Evolutionary conservation across 1,284 basidiomycete species (phyloP).

Genomic region (Grifola frondosa): DNA sequence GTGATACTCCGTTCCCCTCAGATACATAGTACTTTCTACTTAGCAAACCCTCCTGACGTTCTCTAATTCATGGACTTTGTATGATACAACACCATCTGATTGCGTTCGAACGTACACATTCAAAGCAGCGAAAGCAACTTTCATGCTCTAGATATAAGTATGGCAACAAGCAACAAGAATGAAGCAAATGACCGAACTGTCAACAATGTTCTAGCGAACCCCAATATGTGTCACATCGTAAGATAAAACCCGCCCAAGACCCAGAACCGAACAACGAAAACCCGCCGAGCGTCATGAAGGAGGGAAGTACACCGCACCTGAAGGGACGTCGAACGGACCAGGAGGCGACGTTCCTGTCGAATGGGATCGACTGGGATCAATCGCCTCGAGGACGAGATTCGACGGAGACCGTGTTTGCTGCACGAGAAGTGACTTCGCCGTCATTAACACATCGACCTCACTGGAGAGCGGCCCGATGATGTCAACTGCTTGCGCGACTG

Average conservation of each 20-base stretch:
- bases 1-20: conserved; percentile 23
- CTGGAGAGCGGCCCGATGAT: conserved; percentile 59
- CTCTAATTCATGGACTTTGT: too few species aligned
- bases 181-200: neutral
- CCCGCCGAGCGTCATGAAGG: conserved; percentile 10
- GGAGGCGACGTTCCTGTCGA: conserved; percentile 25
- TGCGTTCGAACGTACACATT: conserved; percentile 19
- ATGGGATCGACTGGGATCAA: conserved; percentile 24
- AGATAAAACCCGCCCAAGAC: conserved; percentile 9
- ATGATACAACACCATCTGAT: too few species aligned
- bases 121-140: conserved; percentile 17
- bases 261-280: conserved; percentile 3
- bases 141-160: conserved; percentile 18
- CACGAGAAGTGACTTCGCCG: conserved; percentile 61
- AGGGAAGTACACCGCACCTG: conserved; percentile 18
- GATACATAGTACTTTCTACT: conserved; percentile 4
- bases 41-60: too few species aligned
- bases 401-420: conserved; percentile 34
- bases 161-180: conserved; percentile 6
- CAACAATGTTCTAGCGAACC: conserved; percentile 8
- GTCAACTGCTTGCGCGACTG: conserved; percentile 68
- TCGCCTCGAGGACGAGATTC: conserved; percentile 11
- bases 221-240: conserved; percentile 14
- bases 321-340: conserved; percentile 15
- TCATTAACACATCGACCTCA: conserved; percentile 67